Conservation (phyloP, 2,329 filamentous ascomycete genomes). For the Trichoderma sp. region DNA sequence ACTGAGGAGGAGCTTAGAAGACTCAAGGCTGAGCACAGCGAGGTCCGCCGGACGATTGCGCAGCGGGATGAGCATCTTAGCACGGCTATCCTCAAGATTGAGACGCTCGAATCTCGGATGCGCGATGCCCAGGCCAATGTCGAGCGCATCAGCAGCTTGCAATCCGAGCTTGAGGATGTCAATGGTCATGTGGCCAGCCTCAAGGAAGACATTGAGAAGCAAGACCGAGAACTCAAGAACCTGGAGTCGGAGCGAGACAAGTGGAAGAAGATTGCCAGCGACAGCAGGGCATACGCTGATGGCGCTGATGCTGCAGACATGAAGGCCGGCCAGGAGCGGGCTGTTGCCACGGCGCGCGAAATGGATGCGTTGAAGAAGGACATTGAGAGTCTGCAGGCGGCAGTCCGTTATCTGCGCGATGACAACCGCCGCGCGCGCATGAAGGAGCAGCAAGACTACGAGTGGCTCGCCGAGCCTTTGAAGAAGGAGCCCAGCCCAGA, state of each 20-base stretch:
- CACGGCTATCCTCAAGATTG: slow-evolving; percentile 86
- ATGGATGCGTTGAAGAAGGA: slow-evolving; percentile 70
- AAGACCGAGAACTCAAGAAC: slow-evolving; percentile 62
- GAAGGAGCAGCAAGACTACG: slow-evolving; percentile 52
- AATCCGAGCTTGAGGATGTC: slow-evolving; percentile 54
- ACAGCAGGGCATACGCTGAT: slow-evolving; percentile 55
- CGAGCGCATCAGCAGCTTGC: slow-evolving; percentile 63
- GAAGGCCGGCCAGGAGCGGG: slow-evolving; percentile 61
- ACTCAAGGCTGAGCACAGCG: slow-evolving; percentile 75
- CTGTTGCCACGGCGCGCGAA: slow-evolving; percentile 67
- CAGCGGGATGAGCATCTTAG: slow-evolving; percentile 79
- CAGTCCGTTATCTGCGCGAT: slow-evolving; percentile 64
- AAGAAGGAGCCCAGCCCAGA: slow-evolving; percentile 42
- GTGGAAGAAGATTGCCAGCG: slow-evolving; percentile 68
- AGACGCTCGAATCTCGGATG: slow-evolving; percentile 85
- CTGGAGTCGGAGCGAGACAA: slow-evolving; percentile 65
- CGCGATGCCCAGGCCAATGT: slow-evolving; percentile 77
- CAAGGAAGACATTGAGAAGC: slow-evolving; percentile 62
- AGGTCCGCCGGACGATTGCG: slow-evolving; percentile 68
- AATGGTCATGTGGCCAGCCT: slow-evolving; percentile 51
- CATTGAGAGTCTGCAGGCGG: slow-evolving; percentile 60
- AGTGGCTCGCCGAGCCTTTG: slow-evolving; percentile 63
- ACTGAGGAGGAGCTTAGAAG: slow-evolving; percentile 80
- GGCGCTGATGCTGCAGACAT: slow-evolving; percentile 48
- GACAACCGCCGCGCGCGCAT: slow-evolving; percentile 62